phyloP scores from a whole-genome alignment of 345 rosid species.

The Acer negundo region DNA sequence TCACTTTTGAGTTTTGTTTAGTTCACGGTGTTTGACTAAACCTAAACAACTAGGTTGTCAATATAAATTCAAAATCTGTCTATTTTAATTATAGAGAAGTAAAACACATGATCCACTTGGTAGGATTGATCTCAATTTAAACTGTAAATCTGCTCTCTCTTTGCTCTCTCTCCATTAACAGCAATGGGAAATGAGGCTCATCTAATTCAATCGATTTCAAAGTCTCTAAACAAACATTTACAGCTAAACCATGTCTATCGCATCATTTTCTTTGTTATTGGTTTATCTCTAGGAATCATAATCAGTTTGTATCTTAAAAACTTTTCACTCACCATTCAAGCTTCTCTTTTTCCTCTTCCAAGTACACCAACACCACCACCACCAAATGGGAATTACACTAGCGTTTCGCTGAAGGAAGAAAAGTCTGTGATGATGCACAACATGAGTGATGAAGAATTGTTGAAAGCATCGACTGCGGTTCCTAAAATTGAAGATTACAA shows the following conservation, averaged over 20 bases:
- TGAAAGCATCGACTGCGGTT: conserved; percentile 45
- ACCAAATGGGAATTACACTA: neutral
- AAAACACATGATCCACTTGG: neutral
- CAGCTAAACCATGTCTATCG: conserved; percentile 18
- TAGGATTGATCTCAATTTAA: neutral
- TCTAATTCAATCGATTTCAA: conserved; percentile 26
- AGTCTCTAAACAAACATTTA: conserved; percentile 10
- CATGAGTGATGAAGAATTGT: conserved; percentile 66
- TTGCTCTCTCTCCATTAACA: conserved; percentile 14
- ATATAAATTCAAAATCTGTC: too few species aligned
- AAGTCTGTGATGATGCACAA: conserved; percentile 36
- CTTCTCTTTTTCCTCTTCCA: neutral
- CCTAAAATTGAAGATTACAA: conserved; percentile 5
- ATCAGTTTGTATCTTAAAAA: conserved; percentile 34
- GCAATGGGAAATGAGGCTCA: conserved; percentile 23
- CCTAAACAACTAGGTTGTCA: too few species aligned
- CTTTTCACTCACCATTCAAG: conserved; percentile 17
- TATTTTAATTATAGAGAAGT: too few species aligned
- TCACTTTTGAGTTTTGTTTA: too few species aligned
- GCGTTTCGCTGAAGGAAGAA: neutral
- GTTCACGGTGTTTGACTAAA: too few species aligned
- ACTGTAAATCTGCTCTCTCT: neutral
- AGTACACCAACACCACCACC: neutral
- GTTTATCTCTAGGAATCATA: conserved; percentile 46
- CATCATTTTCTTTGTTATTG: conserved; percentile 35